A percentile compares a stretch with the other conserved stretches of the same genome.
Evolutionary conservation across 208 protist genomes (phyloP).

Genomic region (Crithidia sp.): DNA sequence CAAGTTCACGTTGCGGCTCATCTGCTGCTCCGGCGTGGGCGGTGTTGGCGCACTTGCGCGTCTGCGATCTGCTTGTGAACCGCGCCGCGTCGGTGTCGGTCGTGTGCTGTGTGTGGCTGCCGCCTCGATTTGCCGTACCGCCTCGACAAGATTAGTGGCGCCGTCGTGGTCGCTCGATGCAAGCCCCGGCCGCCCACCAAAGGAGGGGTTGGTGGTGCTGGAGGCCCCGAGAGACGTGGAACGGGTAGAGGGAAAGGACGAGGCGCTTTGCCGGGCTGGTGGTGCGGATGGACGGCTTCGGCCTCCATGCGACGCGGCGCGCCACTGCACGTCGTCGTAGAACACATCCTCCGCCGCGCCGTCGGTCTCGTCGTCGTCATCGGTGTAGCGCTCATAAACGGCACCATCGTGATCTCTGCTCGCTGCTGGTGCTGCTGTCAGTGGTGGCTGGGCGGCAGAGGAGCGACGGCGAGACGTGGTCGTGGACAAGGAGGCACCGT

Average conservation of each 20-base stretch:
- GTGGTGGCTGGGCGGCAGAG: not conserved
- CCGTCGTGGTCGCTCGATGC: not conserved
- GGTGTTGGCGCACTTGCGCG: not conserved
- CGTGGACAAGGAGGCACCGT: not conserved
- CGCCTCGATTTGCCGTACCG: conserved; percentile 29
- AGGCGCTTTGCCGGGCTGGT: not conserved
- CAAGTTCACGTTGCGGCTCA: conserved; percentile 35
- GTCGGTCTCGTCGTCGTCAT: conserved; percentile 4
- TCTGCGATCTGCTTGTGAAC: not conserved
- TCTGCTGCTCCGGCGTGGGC: conserved; percentile 11
- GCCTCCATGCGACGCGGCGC: not conserved
- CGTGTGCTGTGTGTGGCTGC: conserved; percentile 6
- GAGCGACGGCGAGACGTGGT: not conserved
- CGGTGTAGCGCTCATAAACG: not conserved
- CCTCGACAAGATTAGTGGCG: conserved; percentile 14
- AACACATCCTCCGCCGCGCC: conserved; percentile 5
- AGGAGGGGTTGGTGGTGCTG: not conserved
- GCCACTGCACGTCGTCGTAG: conserved; percentile 12
- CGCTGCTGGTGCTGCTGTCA: no score
- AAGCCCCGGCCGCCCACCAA: not conserved
- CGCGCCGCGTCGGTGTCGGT: conserved; percentile 14
- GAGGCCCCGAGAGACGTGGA: not conserved
- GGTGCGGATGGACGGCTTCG: not conserved
- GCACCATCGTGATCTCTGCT: not conserved
- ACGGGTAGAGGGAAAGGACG: not conserved